Evolutionary conservation across 805 yeast species (phyloP).

Genomic region (Candida maesae): DNA sequence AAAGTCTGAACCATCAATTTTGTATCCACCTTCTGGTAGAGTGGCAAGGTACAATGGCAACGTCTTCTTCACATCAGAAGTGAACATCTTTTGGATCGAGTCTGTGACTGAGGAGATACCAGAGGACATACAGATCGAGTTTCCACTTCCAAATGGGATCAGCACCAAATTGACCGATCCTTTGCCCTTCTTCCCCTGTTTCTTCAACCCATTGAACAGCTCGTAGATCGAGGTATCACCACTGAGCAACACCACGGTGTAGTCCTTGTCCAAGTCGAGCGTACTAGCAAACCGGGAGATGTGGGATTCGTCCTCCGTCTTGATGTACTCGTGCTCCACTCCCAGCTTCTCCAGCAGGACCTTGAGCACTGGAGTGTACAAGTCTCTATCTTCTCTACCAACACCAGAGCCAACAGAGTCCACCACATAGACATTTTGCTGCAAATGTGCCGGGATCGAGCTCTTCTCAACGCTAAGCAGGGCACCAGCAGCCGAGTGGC

Average conservation of each 20-base stretch:
- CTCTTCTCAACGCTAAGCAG: background rate
- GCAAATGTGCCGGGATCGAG: conserved; percentile 13
- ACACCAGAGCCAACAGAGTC: conserved; percentile 37
- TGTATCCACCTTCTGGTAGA: conserved; percentile 27
- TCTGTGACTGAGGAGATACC: conserved; percentile 35
- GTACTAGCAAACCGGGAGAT: conserved; percentile 37
- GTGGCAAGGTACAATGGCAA: conserved; percentile 33
- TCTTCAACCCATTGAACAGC: conserved; percentile 49
- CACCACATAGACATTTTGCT: conserved; percentile 29
- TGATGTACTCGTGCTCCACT: conserved; percentile 37
- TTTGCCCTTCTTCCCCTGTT: conserved; percentile 21
- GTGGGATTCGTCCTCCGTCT: conserved; percentile 38
- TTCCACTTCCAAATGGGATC: conserved; percentile 85
- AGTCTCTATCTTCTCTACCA: conserved; percentile 33
- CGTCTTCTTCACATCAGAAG: conserved; percentile 7
- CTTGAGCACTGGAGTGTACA: conserved; percentile 39
- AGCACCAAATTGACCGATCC: conserved; percentile 23
- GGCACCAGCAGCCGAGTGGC: background rate
- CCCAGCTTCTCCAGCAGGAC: conserved; percentile 43
- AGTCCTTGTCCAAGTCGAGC: conserved; percentile 22
- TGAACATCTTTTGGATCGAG: conserved; percentile 36
- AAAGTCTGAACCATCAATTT: conserved; percentile 4
- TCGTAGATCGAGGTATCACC: conserved; percentile 88
- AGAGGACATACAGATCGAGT: conserved; percentile 67
- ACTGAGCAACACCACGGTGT: conserved; percentile 59